Conservation (phyloP, 2,329 filamentous ascomycete species). For the Trichoderma polysporum region DNA sequence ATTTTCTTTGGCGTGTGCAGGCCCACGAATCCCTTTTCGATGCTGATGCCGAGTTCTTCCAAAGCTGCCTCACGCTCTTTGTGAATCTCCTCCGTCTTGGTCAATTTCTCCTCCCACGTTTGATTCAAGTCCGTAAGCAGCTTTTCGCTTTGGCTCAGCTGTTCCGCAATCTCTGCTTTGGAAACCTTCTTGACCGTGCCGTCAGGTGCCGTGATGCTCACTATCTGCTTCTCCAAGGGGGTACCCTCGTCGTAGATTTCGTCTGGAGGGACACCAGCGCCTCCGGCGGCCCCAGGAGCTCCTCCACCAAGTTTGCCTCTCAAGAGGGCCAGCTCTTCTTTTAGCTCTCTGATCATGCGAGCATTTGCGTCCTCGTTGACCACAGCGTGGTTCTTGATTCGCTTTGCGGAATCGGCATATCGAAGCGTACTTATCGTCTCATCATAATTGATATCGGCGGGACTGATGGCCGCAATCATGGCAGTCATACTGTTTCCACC, state of each 20-base stretch:
- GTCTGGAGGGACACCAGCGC: conserved; percentile 58
- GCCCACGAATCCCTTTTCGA: conserved; percentile 96
- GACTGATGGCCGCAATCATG: conserved; percentile 99
- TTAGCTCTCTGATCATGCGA: conserved; percentile 96
- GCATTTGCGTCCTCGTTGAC: conserved; percentile 99
- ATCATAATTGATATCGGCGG: conserved; percentile 98
- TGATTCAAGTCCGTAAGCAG: conserved; percentile 94
- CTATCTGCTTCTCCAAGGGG: conserved; percentile 91
- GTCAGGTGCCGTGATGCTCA: conserved; percentile 85
- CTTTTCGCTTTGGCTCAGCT: conserved; percentile 94
- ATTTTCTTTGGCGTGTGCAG: conserved; percentile 97
- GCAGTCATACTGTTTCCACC: conserved; percentile 99
- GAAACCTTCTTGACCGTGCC: conserved; percentile 91
- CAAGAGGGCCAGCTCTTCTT: conserved; percentile 86
- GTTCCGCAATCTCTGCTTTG: conserved; percentile 96
- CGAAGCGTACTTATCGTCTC: conserved; percentile 93
- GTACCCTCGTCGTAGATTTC: conserved; percentile 91
- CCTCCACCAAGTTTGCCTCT: conserved; percentile 76
- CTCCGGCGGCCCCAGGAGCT: conserved; percentile 45
- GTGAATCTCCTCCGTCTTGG: conserved; percentile 95
- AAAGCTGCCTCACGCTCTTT: conserved; percentile 93
- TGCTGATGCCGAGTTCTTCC: conserved; percentile 96
- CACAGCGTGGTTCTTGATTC: conserved; percentile 99
- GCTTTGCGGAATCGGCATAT: conserved; percentile 96
- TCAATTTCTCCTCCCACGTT: conserved; percentile 96